Conservation (phyloP, 768 basidiomycete genomes). For the Hortiboletus campestris region DNA sequence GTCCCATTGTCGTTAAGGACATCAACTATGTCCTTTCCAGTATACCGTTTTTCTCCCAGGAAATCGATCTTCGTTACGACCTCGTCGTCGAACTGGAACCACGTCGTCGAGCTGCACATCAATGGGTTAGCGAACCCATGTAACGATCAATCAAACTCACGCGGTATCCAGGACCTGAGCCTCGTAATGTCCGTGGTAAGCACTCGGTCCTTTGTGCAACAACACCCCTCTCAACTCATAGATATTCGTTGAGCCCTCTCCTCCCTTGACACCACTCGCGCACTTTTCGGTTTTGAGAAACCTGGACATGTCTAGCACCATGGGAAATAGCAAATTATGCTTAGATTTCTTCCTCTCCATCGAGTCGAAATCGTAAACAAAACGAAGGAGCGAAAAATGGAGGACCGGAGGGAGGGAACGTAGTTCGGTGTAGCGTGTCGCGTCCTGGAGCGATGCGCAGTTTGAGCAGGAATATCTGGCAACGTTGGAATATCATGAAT, state of each 20-base stretch:
- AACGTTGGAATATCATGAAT: neutral
- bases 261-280: conserved; percentile 12
- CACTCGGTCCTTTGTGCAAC: conserved; percentile 88
- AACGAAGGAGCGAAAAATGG: conserved; percentile 91
- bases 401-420: conserved; percentile 78
- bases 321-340: conserved; percentile 75
- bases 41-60: conserved; percentile 45
- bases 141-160: conserved; percentile 40
- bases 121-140: conserved; percentile 1
- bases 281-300: conserved; percentile 45
- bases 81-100: conserved; percentile 96
- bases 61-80: conserved; percentile 61
- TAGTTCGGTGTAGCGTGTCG: conserved; percentile 73
- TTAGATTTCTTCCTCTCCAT: conserved; percentile 89
- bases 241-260: conserved; percentile 32
- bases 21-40: conserved; percentile 30
- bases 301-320: conserved; percentile 64
- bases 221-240: conserved; percentile 87
- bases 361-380: conserved; percentile 77
- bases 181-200: conserved; percentile 89
- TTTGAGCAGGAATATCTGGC: conserved; percentile 75
- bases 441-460: conserved; percentile 74
- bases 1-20: conserved; percentile 22
- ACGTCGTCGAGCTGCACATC: conserved; percentile 54
- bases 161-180: conserved; percentile 74